Evolutionary conservation across 108 stramenopile genomes (phyloP).

Genomic region (Skeletonema tropicum): DNA sequence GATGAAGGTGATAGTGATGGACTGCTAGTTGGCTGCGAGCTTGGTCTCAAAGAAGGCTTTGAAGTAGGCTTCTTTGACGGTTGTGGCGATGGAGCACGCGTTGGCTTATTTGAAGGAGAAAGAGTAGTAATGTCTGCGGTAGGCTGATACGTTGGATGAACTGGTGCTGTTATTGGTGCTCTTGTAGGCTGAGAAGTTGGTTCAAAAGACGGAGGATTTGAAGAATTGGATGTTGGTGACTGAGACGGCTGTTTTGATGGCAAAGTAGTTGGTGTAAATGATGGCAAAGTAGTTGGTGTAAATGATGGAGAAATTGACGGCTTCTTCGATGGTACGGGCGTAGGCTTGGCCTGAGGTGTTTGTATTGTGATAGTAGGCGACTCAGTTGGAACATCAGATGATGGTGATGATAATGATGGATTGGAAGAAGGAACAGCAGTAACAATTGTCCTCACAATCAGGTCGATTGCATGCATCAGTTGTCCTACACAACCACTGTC

Average conservation of each 20-base stretch:
- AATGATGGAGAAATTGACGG: background rate
- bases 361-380: background rate
- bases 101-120: background rate
- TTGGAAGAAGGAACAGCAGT: background rate
- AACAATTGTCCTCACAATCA: background rate
- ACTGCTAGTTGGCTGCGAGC: background rate
- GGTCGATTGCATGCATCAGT: background rate
- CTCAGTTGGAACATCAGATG: background rate
- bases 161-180: no score
- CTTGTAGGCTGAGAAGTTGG: background rate
- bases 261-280: background rate
- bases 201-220: no score
- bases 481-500: background rate
- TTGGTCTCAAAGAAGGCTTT: no score
- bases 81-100: no score
- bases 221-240: no score
- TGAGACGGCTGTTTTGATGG: no score
- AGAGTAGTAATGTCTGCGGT: background rate
- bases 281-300: background rate
- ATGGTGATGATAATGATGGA: background rate
- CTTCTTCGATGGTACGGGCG: background rate
- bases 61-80: no score
- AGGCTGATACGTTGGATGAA: background rate
- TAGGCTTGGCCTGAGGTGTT: conserved; percentile 2
- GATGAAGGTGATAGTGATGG: background rate